A percentile compares a stretch with the other conserved stretches of the same genome.
phyloP scores from a whole-genome alignment of 768 basidiomycete species.

The Cyclocybe cylindracea region DNA sequence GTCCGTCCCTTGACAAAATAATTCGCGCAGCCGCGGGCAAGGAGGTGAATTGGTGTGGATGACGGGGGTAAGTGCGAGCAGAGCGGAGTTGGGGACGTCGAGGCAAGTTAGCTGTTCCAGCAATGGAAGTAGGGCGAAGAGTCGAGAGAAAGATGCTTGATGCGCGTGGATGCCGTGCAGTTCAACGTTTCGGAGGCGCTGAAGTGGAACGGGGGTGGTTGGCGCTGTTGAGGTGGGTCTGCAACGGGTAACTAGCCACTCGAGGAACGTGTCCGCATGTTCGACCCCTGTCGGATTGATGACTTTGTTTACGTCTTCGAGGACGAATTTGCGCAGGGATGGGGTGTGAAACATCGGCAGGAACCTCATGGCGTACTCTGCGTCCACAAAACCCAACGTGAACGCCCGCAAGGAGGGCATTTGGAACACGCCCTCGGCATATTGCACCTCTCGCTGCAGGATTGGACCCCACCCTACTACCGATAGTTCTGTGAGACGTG shows the following conservation, averaged over 20 bases:
- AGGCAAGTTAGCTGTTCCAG: slow-evolving; percentile 21
- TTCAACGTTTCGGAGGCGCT: slow-evolving; percentile 27
- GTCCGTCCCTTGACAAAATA: slow-evolving; percentile 30
- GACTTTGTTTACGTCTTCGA: slow-evolving; percentile 48
- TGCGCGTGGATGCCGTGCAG: slow-evolving; percentile 28
- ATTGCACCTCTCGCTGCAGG: slow-evolving; percentile 15
- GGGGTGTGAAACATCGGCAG: slow-evolving; percentile 33
- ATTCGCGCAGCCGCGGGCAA: slow-evolving; percentile 22
- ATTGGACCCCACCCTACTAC: slow-evolving; percentile 58
- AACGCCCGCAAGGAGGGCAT: slow-evolving; percentile 39
- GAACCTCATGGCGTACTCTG: slow-evolving; percentile 22
- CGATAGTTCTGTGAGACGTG: slow-evolving; percentile 40
- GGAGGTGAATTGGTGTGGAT: background rate
- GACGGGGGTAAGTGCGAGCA: slow-evolving; percentile 18
- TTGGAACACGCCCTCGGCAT: slow-evolving; percentile 19
- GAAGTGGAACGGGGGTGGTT: slow-evolving; percentile 20
- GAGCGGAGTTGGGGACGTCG: slow-evolving; percentile 22
- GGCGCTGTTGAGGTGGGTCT: slow-evolving; percentile 1
- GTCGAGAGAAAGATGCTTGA: slow-evolving; percentile 15
- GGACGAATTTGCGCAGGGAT: slow-evolving; percentile 31
- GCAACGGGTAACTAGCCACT: slow-evolving; percentile 24
- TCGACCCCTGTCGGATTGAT: slow-evolving; percentile 32
- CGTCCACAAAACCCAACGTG: slow-evolving; percentile 34
- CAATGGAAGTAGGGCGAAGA: slow-evolving; percentile 27
- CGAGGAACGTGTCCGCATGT: slow-evolving; percentile 38